Conservation (phyloP, 75 land plant species). For the Pseudotsuga menziesii region DNA sequence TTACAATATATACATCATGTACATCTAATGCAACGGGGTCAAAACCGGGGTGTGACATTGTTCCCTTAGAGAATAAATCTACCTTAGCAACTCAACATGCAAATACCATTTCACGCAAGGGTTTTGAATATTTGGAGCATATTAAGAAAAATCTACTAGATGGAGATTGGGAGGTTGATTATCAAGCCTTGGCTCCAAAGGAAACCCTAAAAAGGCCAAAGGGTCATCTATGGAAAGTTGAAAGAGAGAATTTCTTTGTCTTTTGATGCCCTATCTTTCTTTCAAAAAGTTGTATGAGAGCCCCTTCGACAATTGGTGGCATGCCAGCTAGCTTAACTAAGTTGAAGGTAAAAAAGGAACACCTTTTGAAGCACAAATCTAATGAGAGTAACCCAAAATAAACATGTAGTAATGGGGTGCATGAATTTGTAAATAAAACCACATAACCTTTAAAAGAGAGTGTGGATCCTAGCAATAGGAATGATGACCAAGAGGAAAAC, state of each 20-base stretch:
- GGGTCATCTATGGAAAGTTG: conserved; percentile 13
- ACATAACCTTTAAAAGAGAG: no score
- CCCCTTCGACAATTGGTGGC: conserved; percentile 32
- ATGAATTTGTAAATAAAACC: no score
- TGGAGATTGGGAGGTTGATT: conserved; percentile 42
- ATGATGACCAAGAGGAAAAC: no score
- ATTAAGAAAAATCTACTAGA: conserved; percentile 36
- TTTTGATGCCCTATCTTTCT: conserved; percentile 36
- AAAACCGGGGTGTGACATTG: no score
- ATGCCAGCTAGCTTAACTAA: conserved; percentile 17
- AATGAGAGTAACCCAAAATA: no score
- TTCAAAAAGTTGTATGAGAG: conserved; percentile 21
- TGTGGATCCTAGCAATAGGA: no score
- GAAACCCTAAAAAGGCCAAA: conserved; percentile 32
- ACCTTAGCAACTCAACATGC: not conserved
- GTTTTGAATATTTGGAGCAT: conserved; percentile 26
- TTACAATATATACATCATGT: no score
- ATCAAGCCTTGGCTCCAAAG: conserved; percentile 21
- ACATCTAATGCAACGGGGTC: no score
- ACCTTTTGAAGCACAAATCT: conserved; percentile 17
- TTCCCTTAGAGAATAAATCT: no score
- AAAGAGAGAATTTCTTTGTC: conserved; percentile 35
- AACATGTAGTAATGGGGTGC: no score
- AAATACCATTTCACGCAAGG: conserved; percentile 19
- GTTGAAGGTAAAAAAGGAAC: conserved; percentile 30